Evolutionary conservation across 768 basidiomycete species (phyloP).

Genomic region (Suillus placidus): DNA sequence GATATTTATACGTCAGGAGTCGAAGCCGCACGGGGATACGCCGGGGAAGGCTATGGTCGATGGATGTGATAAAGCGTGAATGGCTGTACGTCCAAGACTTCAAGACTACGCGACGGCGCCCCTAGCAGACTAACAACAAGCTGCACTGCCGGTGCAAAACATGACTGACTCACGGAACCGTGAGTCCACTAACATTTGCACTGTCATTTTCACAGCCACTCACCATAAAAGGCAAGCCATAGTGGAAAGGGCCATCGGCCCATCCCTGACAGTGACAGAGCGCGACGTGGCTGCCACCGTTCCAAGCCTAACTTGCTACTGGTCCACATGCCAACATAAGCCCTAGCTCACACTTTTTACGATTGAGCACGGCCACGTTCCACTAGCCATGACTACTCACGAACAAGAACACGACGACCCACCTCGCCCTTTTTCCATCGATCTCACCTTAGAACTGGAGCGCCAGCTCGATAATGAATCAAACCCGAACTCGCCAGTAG

Average conservation of each 20-base stretch:
- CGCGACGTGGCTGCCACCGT: constrained; percentile 14
- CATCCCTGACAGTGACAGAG: not conserved
- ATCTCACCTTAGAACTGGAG: constrained; percentile 80
- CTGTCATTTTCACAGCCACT: constrained; percentile 4
- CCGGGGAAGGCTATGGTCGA: not conserved
- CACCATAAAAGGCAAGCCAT: constrained; percentile 11
- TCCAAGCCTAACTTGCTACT: not conserved
- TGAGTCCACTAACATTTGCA: not conserved
- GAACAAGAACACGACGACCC: constrained; percentile 23
- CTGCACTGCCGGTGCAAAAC: not conserved
- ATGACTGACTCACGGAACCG: not conserved
- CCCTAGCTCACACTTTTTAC: constrained; percentile 6
- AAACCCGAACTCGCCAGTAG: constrained; percentile 50
- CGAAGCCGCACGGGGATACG: constrained; percentile 4
- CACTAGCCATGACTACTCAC: constrained; percentile 31
- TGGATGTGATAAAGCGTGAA: not conserved
- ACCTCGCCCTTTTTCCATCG: constrained; percentile 59
- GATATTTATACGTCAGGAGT: not conserved
- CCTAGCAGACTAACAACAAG: not conserved
- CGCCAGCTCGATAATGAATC: constrained; percentile 71
- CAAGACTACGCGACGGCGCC: not conserved
- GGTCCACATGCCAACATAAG: constrained; percentile 16
- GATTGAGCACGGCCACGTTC: not conserved
- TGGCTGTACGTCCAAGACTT: not conserved
- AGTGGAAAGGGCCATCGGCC: not conserved